Evolutionary conservation across 345 rosid species (phyloP), one percentile per base, ranked within the genome.

Genomic region (Barbarea vulgaris): DNA sequence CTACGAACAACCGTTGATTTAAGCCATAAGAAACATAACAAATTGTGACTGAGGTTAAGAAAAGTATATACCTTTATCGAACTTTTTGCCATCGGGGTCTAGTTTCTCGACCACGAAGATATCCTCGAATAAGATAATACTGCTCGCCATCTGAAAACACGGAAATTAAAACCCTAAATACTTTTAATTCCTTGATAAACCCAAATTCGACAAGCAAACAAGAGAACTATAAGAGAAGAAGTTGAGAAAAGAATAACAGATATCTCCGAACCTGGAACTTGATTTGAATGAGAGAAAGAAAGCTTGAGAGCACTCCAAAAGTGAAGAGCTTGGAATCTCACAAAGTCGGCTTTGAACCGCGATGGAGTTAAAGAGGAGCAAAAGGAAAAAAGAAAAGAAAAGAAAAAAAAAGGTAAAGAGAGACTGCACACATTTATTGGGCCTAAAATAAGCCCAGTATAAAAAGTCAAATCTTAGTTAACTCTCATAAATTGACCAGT

Each of bases 31-130:
- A 50, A 54, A 39, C 12, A 41, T 11, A 10, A 69, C 4, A 25
- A 50, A 14, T 52, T 42, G 19, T 28, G 66, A 25, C 9, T 48
- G 39, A 70, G 22, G n/a, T 48, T 58, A 11, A 54, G 5, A 56
- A 56, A 50, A 65, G 64, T 56, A 1, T 14, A 5, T 25, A 88
- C 98, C 98, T 80, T 86, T 88, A 73, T 93, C 90, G 31, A 93
- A 90, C 83, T 88, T 88, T 70, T 90, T 93, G 17, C 93, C 96
- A 81, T 90, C 93, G 55, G 93, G 91, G 73, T 90, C 84, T 5
- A 87, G 77, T 50, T 76, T 76, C 15, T 77, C 82, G 28, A 90
- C 89, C 21, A 79, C 83, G 79, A 90, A 93, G 24, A 91, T 91
- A 50, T 93, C 98, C 58, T 93, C 82, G 41, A 80, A 75, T 68